Evolutionary conservation across 2,329 filamentous ascomycete genomes (phyloP).

Genomic region (Penicillium palitans): DNA sequence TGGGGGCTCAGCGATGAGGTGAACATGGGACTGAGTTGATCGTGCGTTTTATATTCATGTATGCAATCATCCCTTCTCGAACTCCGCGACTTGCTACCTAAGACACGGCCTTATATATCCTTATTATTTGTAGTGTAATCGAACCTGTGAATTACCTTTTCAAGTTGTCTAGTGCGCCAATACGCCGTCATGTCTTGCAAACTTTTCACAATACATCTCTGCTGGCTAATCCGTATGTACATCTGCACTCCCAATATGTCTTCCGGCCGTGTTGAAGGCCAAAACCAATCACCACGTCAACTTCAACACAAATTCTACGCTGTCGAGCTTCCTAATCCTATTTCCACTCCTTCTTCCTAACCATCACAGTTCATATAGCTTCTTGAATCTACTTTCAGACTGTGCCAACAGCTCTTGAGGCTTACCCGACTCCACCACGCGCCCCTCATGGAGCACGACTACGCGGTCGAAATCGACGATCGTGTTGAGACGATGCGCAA

Average conservation of each 20-base stretch:
- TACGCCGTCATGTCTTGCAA: too few species aligned
- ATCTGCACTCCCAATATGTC: too few species aligned
- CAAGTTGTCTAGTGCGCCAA: too few species aligned
- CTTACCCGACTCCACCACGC: not conserved
- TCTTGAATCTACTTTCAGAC: not conserved
- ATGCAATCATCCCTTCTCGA: not conserved
- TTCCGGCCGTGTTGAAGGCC: too few species aligned
- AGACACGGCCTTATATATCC: not conserved
- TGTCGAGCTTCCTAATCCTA: too few species aligned
- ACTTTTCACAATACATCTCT: too few species aligned
- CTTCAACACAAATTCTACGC: too few species aligned
- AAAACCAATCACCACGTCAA: too few species aligned
- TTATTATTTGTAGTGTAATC: not conserved
- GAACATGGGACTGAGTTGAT: conserved; percentile 75
- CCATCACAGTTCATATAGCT: not conserved
- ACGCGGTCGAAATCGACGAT: not conserved
- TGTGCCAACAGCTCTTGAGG: not conserved
- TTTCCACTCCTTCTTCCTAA: too few species aligned
- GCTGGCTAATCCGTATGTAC: too few species aligned
- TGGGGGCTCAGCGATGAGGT: conserved; percentile 85
- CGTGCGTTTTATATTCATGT: not conserved
- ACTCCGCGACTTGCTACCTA: not conserved
- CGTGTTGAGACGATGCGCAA: not conserved
- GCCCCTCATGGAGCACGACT: not conserved
- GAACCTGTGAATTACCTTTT: too few species aligned